Evolutionary conservation across 495 filamentous ascomycete species (phyloP).

Genomic region (Mytilinidion resinicola): DNA sequence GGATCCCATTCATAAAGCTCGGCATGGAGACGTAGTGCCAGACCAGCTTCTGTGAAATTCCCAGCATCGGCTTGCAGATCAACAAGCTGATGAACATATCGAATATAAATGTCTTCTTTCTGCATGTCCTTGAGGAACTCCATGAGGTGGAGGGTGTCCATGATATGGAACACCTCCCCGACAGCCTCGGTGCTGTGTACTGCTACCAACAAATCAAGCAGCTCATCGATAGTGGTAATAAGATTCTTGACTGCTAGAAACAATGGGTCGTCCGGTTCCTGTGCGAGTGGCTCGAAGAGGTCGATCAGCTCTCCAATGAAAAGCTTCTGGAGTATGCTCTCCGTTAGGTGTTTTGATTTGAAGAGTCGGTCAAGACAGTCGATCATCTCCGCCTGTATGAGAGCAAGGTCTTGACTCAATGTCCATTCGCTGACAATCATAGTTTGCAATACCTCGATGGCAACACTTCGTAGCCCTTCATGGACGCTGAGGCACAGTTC

Average conservation of each 20-base stretch:
- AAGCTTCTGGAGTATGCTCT: constrained; percentile 83
- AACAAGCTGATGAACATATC: constrained; percentile 91
- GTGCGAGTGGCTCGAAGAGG: constrained; percentile 66
- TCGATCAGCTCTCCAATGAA: constrained; percentile 82
- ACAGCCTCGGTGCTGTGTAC: constrained; percentile 75
- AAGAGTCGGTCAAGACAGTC: constrained; percentile 90
- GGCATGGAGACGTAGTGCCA: constrained; percentile 84
- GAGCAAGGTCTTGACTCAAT: constrained; percentile 83
- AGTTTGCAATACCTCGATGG: constrained; percentile 86
- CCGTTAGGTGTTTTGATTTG: constrained; percentile 78
- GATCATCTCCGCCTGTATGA: constrained; percentile 95
- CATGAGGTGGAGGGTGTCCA: constrained; percentile 88
- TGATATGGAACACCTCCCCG: constrained; percentile 68
- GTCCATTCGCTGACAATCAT: constrained; percentile 99
- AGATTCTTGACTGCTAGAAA: constrained; percentile 70
- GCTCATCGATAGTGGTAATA: constrained; percentile 77
- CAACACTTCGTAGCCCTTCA: constrained; percentile 79
- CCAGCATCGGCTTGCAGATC: constrained; percentile 65
- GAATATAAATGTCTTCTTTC: constrained; percentile 93
- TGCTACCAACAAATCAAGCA: constrained; percentile 87
- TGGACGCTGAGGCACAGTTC: constrained; percentile 94
- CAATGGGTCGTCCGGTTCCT: constrained; percentile 62
- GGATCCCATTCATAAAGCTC: constrained; percentile 92
- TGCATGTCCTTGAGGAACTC: constrained; percentile 96
- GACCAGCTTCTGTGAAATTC: constrained; percentile 84